A percentile compares a stretch with the other conserved stretches of the same genome.
Evolutionary conservation across 176 grass and related monocot species (phyloP).

Genomic region (Canna indica): DNA sequence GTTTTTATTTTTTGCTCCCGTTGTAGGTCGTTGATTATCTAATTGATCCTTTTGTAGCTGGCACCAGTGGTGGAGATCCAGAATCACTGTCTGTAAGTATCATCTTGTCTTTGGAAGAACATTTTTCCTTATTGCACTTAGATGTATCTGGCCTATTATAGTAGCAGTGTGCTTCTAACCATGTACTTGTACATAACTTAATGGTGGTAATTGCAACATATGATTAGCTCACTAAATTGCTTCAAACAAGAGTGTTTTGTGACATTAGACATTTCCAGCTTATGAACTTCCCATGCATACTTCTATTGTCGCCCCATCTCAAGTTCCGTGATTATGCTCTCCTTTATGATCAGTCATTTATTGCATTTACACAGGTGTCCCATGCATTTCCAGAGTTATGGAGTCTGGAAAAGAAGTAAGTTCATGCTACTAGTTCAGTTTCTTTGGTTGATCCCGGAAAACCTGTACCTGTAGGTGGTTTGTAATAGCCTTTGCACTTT

Average conservation of each 20-base stretch:
- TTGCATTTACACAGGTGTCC: constrained; percentile 53
- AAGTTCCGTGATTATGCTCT: not conserved
- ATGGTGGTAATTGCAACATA: not conserved
- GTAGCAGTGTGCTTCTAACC: not conserved
- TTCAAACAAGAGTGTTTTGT: not conserved
- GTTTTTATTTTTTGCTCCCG: constrained; percentile 10
- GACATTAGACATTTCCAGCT: not conserved
- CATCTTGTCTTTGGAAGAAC: not conserved
- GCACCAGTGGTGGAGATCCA: constrained; percentile 86
- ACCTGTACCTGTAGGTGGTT: not conserved
- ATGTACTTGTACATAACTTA: not conserved
- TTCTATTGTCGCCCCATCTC: not conserved
- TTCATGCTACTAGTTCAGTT: constrained; percentile 10
- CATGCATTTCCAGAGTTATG: constrained; percentile 90
- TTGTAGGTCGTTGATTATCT: constrained; percentile 91
- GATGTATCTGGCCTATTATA: not conserved
- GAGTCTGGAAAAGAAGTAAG: constrained; percentile 97
- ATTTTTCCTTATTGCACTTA: constrained; percentile 14
- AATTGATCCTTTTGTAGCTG: constrained; percentile 95
- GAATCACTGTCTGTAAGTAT: constrained; percentile 82
- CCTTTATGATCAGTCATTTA: constrained; percentile 21
- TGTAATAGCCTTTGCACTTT: not conserved
- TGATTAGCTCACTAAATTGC: not conserved
- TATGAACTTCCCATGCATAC: not conserved
- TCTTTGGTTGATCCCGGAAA: constrained; percentile 7